Conservation (phyloP, 805 yeast genomes). For the Nakazawaea ishiwadae region DNA sequence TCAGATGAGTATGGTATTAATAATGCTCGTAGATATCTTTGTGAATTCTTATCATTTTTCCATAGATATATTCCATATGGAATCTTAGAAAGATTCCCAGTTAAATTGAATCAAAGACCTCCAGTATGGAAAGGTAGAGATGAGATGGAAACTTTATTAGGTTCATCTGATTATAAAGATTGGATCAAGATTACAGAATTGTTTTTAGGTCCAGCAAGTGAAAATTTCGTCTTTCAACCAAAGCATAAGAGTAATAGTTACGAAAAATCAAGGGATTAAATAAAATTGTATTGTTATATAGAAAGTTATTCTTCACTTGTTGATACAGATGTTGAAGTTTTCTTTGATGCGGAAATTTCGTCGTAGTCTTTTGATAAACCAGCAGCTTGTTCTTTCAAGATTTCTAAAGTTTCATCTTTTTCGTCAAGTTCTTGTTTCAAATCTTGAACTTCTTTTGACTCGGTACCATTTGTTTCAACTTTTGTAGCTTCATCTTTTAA, state of each 20-base stretch:
- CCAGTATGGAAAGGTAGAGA: constrained; percentile 90
- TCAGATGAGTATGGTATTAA: constrained; percentile 92
- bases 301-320: too few species aligned
- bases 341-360: constrained; percentile 6
- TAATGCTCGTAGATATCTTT: constrained; percentile 81
- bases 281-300: background rate
- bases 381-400: constrained; percentile 69
- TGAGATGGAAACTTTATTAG: constrained; percentile 86
- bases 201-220: constrained; percentile 86
- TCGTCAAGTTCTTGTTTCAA: constrained; percentile 48
- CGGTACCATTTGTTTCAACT: constrained; percentile 21
- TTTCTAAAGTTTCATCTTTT: constrained; percentile 61
- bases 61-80: constrained; percentile 95
- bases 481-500: constrained; percentile 56
- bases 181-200: constrained; percentile 96
- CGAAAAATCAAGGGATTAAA: constrained; percentile 21
- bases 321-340: too few species aligned
- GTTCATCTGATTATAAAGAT: constrained; percentile 79
- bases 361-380: constrained; percentile 64
- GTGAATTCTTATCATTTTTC: constrained; percentile 92
- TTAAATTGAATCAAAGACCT: constrained; percentile 88
- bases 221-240: constrained; percentile 74
- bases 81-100: constrained; percentile 81
- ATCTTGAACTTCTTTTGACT: constrained; percentile 34
- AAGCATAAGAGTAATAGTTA: constrained; percentile 93